Percentiles rank a stretch among this genome's conserved stretches.
Evolutionary conservation across 176 grass and related monocot genomes (phyloP).

Genomic region (Ensete ventricosum): DNA sequence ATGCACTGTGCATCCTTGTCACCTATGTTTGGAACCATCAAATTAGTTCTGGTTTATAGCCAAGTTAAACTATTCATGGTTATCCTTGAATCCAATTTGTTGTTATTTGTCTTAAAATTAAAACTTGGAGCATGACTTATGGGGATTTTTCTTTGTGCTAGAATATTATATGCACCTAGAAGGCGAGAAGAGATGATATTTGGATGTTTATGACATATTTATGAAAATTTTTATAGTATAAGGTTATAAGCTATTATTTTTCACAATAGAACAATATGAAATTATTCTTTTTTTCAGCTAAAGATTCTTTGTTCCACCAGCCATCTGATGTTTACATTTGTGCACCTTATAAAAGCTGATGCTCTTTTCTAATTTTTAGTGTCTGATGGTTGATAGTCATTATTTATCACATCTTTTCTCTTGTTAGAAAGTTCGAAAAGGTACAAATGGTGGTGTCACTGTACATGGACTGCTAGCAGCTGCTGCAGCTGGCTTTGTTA

Average conservation of each 20-base stretch:
- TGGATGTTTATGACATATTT: too few relatives aligned
- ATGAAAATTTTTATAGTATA: too few relatives aligned
- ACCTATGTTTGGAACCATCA: neutral
- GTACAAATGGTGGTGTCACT: slow-evolving; percentile 86
- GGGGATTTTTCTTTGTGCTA: too few relatives aligned
- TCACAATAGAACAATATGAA: neutral
- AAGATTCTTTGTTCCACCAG: neutral
- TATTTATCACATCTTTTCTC: slow-evolving; percentile 18
- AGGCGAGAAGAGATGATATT: too few relatives aligned
- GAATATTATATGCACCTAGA: too few relatives aligned
- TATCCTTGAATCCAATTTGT: neutral
- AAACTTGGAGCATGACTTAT: too few relatives aligned
- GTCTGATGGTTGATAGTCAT: slow-evolving; percentile 18
- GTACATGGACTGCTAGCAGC: slow-evolving; percentile 68
- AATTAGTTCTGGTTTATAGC: too few relatives aligned
- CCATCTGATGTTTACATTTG: neutral
- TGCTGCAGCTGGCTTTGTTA: slow-evolving; percentile 54
- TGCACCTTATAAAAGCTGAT: neutral
- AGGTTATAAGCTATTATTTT: neutral
- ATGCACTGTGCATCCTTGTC: neutral
- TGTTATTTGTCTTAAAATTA: too few relatives aligned
- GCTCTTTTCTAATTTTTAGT: neutral
- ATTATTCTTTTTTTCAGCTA: neutral
- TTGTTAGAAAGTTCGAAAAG: slow-evolving; percentile 69
- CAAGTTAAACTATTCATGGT: neutral